Evolutionary conservation across 257 asterid genomes (phyloP).

Genomic region (Lithospermum erythrorhizon): DNA sequence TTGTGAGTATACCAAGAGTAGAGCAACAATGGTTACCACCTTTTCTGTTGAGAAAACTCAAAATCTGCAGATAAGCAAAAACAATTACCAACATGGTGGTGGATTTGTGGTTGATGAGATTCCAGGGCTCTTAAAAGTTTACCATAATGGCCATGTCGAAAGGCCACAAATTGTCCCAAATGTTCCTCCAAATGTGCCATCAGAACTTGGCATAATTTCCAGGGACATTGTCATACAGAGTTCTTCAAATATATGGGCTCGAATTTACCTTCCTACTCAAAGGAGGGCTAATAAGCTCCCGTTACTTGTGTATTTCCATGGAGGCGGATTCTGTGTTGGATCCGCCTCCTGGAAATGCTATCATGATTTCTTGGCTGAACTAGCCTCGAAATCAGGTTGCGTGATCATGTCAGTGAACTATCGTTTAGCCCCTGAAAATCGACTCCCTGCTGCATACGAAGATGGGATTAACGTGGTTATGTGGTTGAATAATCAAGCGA

Average conservation of each 20-base stretch:
- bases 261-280: slow-evolving; percentile 48
- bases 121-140: slow-evolving; percentile 52
- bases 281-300: slow-evolving; percentile 23
- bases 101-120: slow-evolving; percentile 40
- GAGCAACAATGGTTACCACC: neutral
- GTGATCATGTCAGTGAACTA: slow-evolving; percentile 59
- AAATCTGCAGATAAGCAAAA: neutral
- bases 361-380: slow-evolving; percentile 58
- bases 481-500: slow-evolving; percentile 44
- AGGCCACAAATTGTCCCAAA: slow-evolving; percentile 46
- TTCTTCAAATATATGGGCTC: slow-evolving; percentile 60
- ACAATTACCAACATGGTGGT: slow-evolving; percentile 9
- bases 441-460: slow-evolving; percentile 75
- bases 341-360: slow-evolving; percentile 74
- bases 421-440: slow-evolving; percentile 77
- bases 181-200: slow-evolving; percentile 34
- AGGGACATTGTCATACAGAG: slow-evolving; percentile 44
- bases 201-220: slow-evolving; percentile 42
- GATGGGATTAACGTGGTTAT: slow-evolving; percentile 52
- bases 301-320: slow-evolving; percentile 60
- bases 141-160: slow-evolving; percentile 71
- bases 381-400: slow-evolving; percentile 36
- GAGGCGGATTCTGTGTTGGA: slow-evolving; percentile 89
- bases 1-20: neutral
- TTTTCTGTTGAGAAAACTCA: neutral